phyloP scores from a whole-genome alignment of 202 grass and related monocot genomes.

The Panicum hallii region DNA sequence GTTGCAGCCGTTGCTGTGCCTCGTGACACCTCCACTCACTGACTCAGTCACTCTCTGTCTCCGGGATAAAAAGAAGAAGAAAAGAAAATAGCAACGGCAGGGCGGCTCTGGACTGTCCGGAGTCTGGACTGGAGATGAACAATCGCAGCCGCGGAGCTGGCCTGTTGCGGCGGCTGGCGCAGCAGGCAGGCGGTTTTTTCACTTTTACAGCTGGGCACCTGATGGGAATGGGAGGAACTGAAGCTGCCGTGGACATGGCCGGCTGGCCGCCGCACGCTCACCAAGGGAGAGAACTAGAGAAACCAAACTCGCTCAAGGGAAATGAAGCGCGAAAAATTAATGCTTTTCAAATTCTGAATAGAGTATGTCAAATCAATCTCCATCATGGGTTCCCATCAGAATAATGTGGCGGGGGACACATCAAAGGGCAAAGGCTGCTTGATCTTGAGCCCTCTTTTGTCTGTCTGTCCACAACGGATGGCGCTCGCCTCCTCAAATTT shows the following conservation, averaged over 20 bases:
- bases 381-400: neutral
- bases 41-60: too few relatives aligned
- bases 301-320: neutral
- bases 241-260: slow-evolving; percentile 24
- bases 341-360: neutral
- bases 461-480: slow-evolving; percentile 12
- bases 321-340: too few relatives aligned
- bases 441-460: slow-evolving; percentile 10
- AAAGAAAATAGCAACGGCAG: too few relatives aligned
- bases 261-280: slow-evolving; percentile 9
- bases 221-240: slow-evolving; percentile 2
- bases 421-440: slow-evolving; percentile 1
- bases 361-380: slow-evolving; percentile 34
- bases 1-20: neutral
- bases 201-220: slow-evolving; percentile 36
- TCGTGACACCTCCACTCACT: neutral
- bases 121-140: slow-evolving; percentile 20
- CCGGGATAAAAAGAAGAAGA: too few relatives aligned
- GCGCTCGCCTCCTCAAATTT: slow-evolving; percentile 18
- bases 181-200: neutral
- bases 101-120: too few relatives aligned
- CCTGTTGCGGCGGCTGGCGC: slow-evolving; percentile 1
- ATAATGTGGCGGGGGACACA: slow-evolving; percentile 24
- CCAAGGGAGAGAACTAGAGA: neutral
- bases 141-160: neutral